These are phyloP conservation scores for Theileria orientalis DNA, from an alignment of 169 alveolate genomes.

Conservation along the genomic window DNA sequence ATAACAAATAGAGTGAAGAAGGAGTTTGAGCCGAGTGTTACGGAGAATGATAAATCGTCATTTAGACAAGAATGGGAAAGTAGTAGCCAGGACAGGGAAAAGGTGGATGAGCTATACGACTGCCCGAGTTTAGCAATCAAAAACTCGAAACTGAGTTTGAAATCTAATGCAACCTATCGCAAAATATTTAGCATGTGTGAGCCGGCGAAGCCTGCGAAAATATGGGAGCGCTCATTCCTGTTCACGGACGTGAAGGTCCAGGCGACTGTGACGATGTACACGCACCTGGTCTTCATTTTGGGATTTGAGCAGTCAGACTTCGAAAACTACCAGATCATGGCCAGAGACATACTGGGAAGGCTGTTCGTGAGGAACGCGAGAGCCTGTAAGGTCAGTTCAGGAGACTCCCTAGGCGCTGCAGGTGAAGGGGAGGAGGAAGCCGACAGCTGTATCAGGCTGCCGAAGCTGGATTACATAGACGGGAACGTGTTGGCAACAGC, in stretches of 20 bases:
- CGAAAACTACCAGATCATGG: slow-evolving; percentile 18
- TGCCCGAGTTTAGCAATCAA: slow-evolving; percentile 14
- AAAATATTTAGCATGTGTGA: slow-evolving; percentile 37
- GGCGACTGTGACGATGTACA: slow-evolving; percentile 37
- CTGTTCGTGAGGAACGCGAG: slow-evolving; percentile 10
- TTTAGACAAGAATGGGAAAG: neutral
- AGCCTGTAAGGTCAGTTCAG: no score
- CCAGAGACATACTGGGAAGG: slow-evolving; percentile 14
- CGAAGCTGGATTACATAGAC: slow-evolving; percentile 45
- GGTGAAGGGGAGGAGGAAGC: neutral
- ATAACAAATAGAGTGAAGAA: neutral
- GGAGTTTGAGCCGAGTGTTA: neutral
- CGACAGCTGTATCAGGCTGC: slow-evolving; percentile 9
- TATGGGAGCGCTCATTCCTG: neutral
- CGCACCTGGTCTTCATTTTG: slow-evolving; percentile 41
- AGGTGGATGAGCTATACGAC: slow-evolving; percentile 5
- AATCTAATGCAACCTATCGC: slow-evolving; percentile 24
- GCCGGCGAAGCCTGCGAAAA: neutral
- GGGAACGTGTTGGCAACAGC: slow-evolving; percentile 35
- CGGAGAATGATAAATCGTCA: neutral
- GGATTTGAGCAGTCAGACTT: slow-evolving; percentile 45
- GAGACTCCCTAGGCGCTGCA: neutral
- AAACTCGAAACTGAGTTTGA: slow-evolving; percentile 34
- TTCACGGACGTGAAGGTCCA: slow-evolving; percentile 47
- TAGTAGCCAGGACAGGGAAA: neutral